Percentiles rank a stretch among this genome's conserved stretches.
phyloP scores from a whole-genome alignment of 208 protist species.

The Leishmania major region DNA sequence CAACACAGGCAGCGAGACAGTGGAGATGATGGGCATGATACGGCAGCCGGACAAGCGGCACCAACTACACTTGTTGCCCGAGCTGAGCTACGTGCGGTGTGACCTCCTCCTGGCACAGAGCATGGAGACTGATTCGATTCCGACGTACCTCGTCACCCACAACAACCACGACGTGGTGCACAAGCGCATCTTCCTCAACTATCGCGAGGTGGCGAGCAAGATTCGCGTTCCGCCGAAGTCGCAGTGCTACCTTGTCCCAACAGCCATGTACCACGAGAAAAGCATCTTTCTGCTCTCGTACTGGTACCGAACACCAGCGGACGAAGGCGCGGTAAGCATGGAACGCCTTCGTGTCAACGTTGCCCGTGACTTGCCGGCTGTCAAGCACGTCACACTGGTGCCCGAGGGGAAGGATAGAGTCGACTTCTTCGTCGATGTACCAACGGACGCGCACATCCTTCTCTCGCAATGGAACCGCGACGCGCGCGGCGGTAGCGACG shows the following conservation, averaged over 20 bases:
- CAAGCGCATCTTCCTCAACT: slow-evolving; percentile 65
- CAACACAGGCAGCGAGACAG: slow-evolving; percentile 40
- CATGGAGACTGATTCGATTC: slow-evolving; percentile 35
- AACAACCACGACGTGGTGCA: slow-evolving; percentile 80
- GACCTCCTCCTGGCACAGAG: slow-evolving; percentile 61
- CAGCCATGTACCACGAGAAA: slow-evolving; percentile 71
- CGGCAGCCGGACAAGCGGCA: slow-evolving; percentile 76
- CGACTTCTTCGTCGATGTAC: slow-evolving; percentile 71
- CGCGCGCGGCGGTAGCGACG: slow-evolving; percentile 33
- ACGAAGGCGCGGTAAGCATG: slow-evolving; percentile 41
- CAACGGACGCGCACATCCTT: slow-evolving; percentile 71
- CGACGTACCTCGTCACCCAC: slow-evolving; percentile 77
- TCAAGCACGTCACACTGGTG: slow-evolving; percentile 59
- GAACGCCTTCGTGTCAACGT: slow-evolving; percentile 50
- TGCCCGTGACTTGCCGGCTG: slow-evolving; percentile 55
- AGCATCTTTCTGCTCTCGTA: slow-evolving; percentile 78
- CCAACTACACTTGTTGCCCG: slow-evolving; percentile 55
- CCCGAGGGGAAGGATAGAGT: slow-evolving; percentile 53
- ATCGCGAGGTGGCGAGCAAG: slow-evolving; percentile 62
- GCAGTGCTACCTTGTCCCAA: slow-evolving; percentile 74
- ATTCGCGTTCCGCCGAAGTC: slow-evolving; percentile 58
- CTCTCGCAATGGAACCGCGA: slow-evolving; percentile 61
- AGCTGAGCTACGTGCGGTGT: slow-evolving; percentile 69
- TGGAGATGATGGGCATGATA: slow-evolving; percentile 70
- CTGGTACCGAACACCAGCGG: slow-evolving; percentile 49